Conservation (phyloP, 305 asterid species). For the Fraxinus angustifolia region DNA sequence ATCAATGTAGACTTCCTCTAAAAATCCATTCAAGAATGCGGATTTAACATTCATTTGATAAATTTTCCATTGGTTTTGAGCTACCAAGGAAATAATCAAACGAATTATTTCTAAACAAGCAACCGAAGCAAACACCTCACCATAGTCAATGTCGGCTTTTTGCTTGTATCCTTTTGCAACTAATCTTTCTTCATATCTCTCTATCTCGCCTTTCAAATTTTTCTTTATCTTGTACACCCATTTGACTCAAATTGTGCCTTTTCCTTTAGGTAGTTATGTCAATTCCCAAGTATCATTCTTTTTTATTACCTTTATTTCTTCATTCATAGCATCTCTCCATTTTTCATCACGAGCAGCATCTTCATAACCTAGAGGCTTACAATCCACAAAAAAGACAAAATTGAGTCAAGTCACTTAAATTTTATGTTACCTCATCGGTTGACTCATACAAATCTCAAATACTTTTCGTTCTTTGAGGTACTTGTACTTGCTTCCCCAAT, state of each 20-base stretch:
- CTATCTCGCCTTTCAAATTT: background rate
- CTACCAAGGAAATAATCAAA: background rate
- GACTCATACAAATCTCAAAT: background rate
- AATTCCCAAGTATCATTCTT: background rate
- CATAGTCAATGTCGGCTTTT: background rate
- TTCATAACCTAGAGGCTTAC: background rate
- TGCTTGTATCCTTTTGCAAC: background rate
- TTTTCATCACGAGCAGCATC: background rate
- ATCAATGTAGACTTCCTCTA: background rate
- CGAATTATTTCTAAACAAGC: background rate
- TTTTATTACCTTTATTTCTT: background rate
- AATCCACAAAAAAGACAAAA: background rate
- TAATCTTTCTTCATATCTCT: background rate
- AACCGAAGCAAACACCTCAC: background rate
- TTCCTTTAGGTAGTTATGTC: background rate
- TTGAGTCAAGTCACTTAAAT: background rate
- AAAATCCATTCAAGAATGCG: background rate
- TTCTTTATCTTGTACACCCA: background rate
- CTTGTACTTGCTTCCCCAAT: background rate
- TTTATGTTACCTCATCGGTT: background rate
- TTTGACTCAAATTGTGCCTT: background rate
- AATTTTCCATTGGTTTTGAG: background rate
- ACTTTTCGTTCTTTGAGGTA: background rate
- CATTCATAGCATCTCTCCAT: background rate
- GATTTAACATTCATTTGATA: constrained; percentile 6